A percentile compares a stretch with the other conserved stretches of the same genome.
phyloP scores from a whole-genome alignment of 441 rosid genomes.

The Bocquillonia castaneifolia region DNA sequence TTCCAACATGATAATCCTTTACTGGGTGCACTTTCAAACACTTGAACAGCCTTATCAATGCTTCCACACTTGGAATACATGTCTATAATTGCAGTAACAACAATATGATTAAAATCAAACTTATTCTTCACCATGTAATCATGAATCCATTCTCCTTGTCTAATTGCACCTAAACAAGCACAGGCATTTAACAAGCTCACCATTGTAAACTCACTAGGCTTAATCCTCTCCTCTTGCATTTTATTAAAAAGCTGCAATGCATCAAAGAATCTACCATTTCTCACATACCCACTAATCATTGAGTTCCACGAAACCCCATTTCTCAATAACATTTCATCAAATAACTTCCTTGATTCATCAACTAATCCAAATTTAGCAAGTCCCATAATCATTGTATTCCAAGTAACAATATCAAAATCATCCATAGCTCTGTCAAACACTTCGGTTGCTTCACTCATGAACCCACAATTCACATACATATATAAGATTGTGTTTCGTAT shows the following conservation, averaged over 20 bases:
- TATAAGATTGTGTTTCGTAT: constrained; percentile 48
- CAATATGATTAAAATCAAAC: constrained; percentile 48
- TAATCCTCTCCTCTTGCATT: constrained; percentile 45
- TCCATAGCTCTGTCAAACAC: constrained; percentile 32
- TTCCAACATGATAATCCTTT: constrained; percentile 64
- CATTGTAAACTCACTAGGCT: constrained; percentile 65
- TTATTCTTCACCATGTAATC: constrained; percentile 40
- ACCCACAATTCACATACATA: constrained; percentile 63
- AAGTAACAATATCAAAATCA: constrained; percentile 54
- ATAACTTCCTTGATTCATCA: constrained; percentile 46
- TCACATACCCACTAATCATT: constrained; percentile 67
- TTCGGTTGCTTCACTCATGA: constrained; percentile 46
- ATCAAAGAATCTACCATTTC: constrained; percentile 50
- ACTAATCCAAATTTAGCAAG: constrained; percentile 48
- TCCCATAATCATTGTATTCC: constrained; percentile 73
- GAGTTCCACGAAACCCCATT: constrained; percentile 63
- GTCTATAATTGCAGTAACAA: constrained; percentile 62
- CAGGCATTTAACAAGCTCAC: constrained; percentile 73
- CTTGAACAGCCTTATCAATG: constrained; percentile 40
- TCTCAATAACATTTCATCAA: constrained; percentile 45
- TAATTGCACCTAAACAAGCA: constrained; percentile 55
- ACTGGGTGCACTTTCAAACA: constrained; percentile 33
- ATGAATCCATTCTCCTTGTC: constrained; percentile 77
- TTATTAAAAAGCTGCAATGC: constrained; percentile 55
- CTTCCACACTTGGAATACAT: constrained; percentile 76